Conservation (phyloP, 805 yeast species). For the Yarrowia alimentaria region DNA sequence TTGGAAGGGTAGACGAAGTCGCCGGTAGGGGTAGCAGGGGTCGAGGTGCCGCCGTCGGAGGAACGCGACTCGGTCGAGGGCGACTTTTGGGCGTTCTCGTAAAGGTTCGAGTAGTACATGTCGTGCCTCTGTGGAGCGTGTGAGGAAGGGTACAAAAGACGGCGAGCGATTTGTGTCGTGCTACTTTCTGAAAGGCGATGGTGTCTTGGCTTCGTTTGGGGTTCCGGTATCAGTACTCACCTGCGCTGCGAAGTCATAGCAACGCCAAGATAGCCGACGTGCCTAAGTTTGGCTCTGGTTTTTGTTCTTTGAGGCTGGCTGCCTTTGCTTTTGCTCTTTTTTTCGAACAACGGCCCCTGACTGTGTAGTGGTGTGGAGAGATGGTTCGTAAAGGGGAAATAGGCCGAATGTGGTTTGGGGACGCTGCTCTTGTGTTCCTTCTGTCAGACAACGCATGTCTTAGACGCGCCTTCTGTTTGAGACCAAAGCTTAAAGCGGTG, state of each 20-base stretch:
- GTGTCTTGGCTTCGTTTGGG: no score
- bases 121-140: not conserved
- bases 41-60: slow-evolving; percentile 1
- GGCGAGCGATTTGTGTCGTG: not conserved
- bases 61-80: slow-evolving; percentile 5
- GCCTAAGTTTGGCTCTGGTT: not conserved
- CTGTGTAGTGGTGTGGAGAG: not conserved
- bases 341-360: slow-evolving; percentile 1
- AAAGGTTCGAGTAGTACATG: slow-evolving; percentile 18
- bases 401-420: slow-evolving; percentile 17
- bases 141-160: not conserved
- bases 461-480: slow-evolving; percentile 26
- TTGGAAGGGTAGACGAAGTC: slow-evolving; percentile 17
- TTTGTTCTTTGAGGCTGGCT: slow-evolving; percentile 10
- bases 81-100: slow-evolving; percentile 13
- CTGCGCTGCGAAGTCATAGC: slow-evolving; percentile 24
- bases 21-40: slow-evolving; percentile 5
- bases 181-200: no score
- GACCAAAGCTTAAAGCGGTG: no score
- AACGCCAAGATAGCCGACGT: slow-evolving; percentile 2
- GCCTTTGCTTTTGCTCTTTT: slow-evolving; percentile 20
- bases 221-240: no score
- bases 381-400: slow-evolving; percentile 14
- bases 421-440: no score
- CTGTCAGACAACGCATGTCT: slow-evolving; percentile 24